Evolutionary conservation across 306 rosid genomes (phyloP), one percentile per base, ranked within the genome.

Genomic region (Ormosia semicastrata): DNA sequence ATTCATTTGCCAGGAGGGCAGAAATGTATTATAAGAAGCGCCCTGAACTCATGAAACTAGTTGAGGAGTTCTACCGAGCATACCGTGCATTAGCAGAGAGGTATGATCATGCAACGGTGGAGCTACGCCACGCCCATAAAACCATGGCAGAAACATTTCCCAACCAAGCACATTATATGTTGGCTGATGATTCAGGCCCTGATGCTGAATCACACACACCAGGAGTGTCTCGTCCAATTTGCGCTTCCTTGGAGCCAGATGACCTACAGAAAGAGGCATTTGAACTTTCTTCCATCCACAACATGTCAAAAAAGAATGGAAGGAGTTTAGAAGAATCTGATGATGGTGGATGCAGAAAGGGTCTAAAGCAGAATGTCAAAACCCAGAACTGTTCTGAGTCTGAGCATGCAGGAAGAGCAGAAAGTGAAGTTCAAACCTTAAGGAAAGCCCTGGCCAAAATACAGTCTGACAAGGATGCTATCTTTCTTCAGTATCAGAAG

Each of bases 11-110:
- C 59, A 91, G 97, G 86, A 92, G 93, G 83, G 98, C 98, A 79
- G 98, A 94, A 84, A 94, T 94, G 98, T 94, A 94, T 87, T 94
- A 92, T 68, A 92, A 92, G 88, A 94, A 94, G 84, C 94, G 97
- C 0, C 98, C 98, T 0, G 98, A 94, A 85, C 94, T 94, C 54
- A 92, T 91, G 93, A 91, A 94, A 72, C 44, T 92, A 89, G 97
- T 96, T 50, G 99, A 96, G 87, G 99, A 96, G 89, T 92, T 96
- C 89, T 92, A 96, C 89, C 91, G 98, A 78, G 98, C 99, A 49
- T 96, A 96, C 89, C 98, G 99, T 56, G 99, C 99, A 77, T 86
- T 96, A 66, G 99, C 99, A 24, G 99, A 96, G 90, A 91, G 99
- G 89, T 96, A 96, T 7, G 97, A 92, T 81, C 94, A 93, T 88